These are phyloP conservation scores for Colletotrichum acutatum DNA, from an alignment of 2,329 filamentous ascomycete species.

Conservation along the genomic window DNA sequence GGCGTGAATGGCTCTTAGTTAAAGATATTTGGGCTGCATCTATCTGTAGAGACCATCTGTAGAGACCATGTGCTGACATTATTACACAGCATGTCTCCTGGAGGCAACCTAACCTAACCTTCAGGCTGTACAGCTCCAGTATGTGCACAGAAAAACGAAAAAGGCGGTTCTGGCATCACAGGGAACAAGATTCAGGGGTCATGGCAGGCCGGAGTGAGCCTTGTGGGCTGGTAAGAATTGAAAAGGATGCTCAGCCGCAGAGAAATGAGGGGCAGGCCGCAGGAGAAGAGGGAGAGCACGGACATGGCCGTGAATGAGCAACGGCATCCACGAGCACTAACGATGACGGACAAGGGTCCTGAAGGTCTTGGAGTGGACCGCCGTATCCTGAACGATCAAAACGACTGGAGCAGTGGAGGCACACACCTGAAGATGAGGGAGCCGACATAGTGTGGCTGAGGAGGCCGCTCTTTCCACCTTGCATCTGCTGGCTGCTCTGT, in stretches of 20 bases:
- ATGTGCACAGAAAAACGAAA: background rate
- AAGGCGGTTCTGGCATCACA: background rate
- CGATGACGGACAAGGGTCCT: conserved; percentile 1
- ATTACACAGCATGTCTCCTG: background rate
- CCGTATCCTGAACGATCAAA: conserved; percentile 1
- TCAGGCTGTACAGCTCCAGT: background rate
- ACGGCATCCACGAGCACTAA: background rate
- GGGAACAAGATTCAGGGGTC: conserved; percentile 20
- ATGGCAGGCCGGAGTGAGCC: conserved; percentile 23
- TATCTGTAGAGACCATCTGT: too few species aligned
- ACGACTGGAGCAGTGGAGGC: background rate
- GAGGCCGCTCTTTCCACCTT: conserved; percentile 5
- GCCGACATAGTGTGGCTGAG: conserved; percentile 20
- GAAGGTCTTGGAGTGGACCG: background rate
- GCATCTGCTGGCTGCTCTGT: background rate
- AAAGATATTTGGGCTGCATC: background rate
- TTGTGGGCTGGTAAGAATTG: conserved; percentile 31
- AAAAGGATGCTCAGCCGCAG: conserved; percentile 35
- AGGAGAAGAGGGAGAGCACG: conserved; percentile 22
- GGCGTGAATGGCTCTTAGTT: background rate
- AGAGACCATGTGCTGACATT: too few species aligned
- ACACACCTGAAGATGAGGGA: background rate
- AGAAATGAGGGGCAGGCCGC: conserved; percentile 26
- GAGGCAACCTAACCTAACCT: conserved; percentile 8
- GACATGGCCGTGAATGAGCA: conserved; percentile 30